Base-by-base conservation (phyloP, 805 yeast species). In the Teunomyces barrocoloradensis region DNA sequence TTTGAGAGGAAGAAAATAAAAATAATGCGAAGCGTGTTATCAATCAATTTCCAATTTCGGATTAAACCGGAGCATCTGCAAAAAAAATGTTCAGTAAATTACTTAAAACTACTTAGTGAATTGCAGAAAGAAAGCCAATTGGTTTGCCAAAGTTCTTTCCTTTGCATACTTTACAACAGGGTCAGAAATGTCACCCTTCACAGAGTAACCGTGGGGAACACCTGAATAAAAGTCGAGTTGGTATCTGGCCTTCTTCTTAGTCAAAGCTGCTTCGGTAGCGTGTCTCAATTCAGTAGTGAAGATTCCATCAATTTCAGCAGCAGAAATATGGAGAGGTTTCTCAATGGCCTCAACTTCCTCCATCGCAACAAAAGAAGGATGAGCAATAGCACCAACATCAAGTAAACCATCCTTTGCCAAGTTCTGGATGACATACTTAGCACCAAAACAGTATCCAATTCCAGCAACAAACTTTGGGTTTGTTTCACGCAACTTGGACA, bases 141-240 rank as follows among this genome's bases (percentile, higher is more conserved):
- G 79, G 69, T 75, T 77, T 42, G 57, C 39, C 33, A 85, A 68
- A 2, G 84, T 74, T 71, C 84, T 85, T 52, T 85, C 86, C 64
- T 77, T 81, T 33, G 95, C 89, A 54, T 82, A 83, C 54, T 64
- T 73, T 46, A 78, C 79, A 32, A 56, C 61, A 18, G 85, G 84
- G 50, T 71, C 69, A 9, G 68, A 51, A 32, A 76, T 51, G 61
- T 90, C 95, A 49, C 95, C 96, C 68, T 87, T 85, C 33, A 79
- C 82, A 13, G 96, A 81, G 64, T 74, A 91, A 1, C 97, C 97
- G 63, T 91, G 97, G 3, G 61, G 20, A 21, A 79, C 84, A 47
- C 85, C 85, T 23, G 85, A 64, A 63, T 79, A 85, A 42, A 87
- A 61, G 48, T 83, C 80, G 18, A 85, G 57, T 65, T 80, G 84